Evolutionary conservation across 2,329 filamentous ascomycete species (phyloP).

Genomic region (Colletotrichum chrysophilum): DNA sequence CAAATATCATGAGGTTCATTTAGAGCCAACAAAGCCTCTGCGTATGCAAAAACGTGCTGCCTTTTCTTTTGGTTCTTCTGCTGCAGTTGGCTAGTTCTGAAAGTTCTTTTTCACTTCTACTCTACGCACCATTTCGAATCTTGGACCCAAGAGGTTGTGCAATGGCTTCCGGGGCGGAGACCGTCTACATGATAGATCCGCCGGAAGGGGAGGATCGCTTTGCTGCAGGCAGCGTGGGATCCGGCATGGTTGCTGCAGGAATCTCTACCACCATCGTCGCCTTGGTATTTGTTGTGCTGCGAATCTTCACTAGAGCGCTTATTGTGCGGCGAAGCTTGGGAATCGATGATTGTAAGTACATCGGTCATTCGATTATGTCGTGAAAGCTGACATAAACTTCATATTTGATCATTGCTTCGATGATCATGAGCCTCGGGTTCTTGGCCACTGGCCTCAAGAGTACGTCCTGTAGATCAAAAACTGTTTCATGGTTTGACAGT

Average conservation of each 20-base stretch:
- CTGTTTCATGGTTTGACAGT: rapidly evolving
- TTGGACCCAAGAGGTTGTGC: background rate
- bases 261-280: background rate
- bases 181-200: background rate
- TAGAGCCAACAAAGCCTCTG: background rate
- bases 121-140: background rate
- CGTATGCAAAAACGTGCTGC: rapidly evolving
- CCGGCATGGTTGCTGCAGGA: background rate
- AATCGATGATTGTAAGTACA: background rate
- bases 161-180: background rate
- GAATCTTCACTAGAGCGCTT: background rate
- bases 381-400: background rate
- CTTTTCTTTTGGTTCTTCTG: rapidly evolving
- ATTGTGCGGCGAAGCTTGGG: background rate
- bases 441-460: background rate
- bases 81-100: background rate
- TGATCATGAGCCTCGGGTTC: background rate
- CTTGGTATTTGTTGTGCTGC: background rate
- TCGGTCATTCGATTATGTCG: too few relatives aligned
- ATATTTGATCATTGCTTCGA: background rate
- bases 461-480: rapidly evolving
- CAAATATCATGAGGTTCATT: background rate
- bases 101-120: background rate
- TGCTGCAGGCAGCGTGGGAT: background rate
- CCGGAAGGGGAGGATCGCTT: background rate